phyloP scores from a whole-genome alignment of 192 early-diverging fungal genomes.

The Coemansia sp. region DNA sequence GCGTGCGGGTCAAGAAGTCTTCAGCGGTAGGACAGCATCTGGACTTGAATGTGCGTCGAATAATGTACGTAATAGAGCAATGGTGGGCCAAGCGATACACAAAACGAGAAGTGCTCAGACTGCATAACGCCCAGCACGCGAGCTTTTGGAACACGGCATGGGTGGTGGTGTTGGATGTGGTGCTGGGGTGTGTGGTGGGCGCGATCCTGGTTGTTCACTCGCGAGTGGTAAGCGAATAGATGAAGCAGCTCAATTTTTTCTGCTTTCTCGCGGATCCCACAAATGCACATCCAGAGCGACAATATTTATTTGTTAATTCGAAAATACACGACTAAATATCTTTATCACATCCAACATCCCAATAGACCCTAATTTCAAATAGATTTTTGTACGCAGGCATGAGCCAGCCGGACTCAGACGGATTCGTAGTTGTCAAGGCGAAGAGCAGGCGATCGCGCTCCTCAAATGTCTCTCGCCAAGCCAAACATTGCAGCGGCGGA shows the following conservation, averaged over 20 bases:
- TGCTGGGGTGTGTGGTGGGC: slow-evolving; percentile 80
- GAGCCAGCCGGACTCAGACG: background rate
- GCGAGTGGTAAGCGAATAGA: slow-evolving; percentile 52
- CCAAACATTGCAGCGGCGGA: background rate
- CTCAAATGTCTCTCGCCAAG: background rate
- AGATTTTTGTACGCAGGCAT: too few species aligned
- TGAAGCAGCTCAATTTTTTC: too few species aligned
- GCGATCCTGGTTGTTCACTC: slow-evolving; percentile 66
- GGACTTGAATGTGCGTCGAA: slow-evolving; percentile 81
- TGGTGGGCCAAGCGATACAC: slow-evolving; percentile 64
- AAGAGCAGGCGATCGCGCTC: background rate
- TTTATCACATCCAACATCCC: too few species aligned
- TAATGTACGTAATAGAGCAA: slow-evolving; percentile 82
- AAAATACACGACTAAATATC: too few species aligned
- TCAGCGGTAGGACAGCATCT: slow-evolving; percentile 85
- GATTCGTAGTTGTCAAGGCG: background rate
- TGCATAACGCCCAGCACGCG: slow-evolving; percentile 38
- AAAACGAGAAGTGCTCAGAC: slow-evolving; percentile 41
- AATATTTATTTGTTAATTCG: too few species aligned
- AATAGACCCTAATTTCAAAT: too few species aligned
- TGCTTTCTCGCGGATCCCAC: background rate
- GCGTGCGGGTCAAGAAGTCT: slow-evolving; percentile 60
- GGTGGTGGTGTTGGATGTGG: slow-evolving; percentile 90
- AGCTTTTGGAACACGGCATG: slow-evolving; percentile 96
- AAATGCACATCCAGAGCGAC: too few species aligned